phyloP scores from a whole-genome alignment of 228 moss, liverwort and hornwort genomes.

The Sphagnum magellanicum region DNA sequence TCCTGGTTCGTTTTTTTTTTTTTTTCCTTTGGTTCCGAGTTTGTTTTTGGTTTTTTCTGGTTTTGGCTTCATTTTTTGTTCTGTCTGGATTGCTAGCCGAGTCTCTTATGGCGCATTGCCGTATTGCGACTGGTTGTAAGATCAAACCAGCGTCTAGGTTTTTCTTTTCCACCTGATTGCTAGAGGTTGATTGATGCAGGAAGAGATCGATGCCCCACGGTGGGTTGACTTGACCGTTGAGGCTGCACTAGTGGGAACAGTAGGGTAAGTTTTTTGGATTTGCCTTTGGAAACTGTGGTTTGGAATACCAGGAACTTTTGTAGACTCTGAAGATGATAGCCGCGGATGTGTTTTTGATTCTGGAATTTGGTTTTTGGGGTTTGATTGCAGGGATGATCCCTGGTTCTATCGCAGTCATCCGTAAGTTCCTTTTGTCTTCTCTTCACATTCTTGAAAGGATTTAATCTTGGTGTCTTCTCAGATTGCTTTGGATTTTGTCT shows the following conservation, averaged over 20 bases:
- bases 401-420: slow-evolving; percentile 90
- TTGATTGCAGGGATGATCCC: slow-evolving; percentile 72
- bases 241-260: slow-evolving; percentile 62
- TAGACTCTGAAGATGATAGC: neutral
- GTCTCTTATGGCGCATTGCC: neutral
- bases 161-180: neutral
- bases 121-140: neutral
- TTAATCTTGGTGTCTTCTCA: too few species aligned
- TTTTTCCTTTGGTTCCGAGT: too few species aligned
- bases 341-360: neutral
- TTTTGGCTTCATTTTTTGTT: neutral
- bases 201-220: slow-evolving; percentile 93
- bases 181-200: slow-evolving; percentile 33
- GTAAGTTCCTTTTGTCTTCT: slow-evolving; percentile 33
- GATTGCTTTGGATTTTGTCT: too few species aligned
- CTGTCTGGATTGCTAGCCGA: too few species aligned
- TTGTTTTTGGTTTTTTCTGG: neutral
- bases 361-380: slow-evolving; percentile 3
- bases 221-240: slow-evolving; percentile 88
- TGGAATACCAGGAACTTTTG: neutral
- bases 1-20: too few species aligned
- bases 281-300: neutral
- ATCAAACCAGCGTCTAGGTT: neutral
- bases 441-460: neutral
- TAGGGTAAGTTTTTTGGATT: slow-evolving; percentile 43